Percentiles rank a stretch among this genome's conserved stretches.
phyloP scores from a whole-genome alignment of 108 stramenopile genomes.

The Cyclotella cryptica region DNA sequence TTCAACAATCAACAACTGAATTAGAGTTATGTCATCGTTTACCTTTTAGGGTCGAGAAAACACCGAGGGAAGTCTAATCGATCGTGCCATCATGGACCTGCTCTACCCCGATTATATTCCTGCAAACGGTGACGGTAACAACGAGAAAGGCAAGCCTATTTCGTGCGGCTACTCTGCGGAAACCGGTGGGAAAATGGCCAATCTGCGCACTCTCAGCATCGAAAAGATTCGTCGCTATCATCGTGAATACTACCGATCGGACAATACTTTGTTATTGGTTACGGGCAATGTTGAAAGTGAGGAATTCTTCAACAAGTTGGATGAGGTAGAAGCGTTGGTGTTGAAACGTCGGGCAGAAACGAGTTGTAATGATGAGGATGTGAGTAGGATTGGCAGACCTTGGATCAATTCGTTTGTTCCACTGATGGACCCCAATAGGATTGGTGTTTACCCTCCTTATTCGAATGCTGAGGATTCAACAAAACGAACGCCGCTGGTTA shows the following conservation, averaged over 20 bases:
- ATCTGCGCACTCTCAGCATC: conserved; percentile 37
- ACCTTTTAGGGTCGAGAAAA: conserved; percentile 47
- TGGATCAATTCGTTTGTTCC: conserved; percentile 42
- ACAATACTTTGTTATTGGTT: conserved; percentile 45
- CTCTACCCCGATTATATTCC: conserved; percentile 40
- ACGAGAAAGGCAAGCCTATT: not conserved
- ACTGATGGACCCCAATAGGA: conserved; percentile 24
- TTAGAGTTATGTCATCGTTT: not conserved
- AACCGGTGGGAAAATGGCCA: conserved; percentile 53
- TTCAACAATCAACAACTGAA: too few species aligned
- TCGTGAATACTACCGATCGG: conserved; percentile 48
- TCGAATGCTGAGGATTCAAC: not conserved
- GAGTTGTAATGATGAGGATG: conserved; percentile 2
- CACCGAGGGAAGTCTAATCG: conserved; percentile 45
- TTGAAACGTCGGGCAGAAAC: conserved; percentile 21
- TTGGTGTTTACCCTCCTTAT: conserved; percentile 43
- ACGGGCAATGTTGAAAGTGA: conserved; percentile 45
- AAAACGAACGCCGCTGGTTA: conserved; percentile 18
- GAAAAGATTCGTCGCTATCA: conserved; percentile 52
- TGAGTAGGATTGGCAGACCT: conserved; percentile 35
- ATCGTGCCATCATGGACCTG: conserved; percentile 43
- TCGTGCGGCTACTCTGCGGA: conserved; percentile 51
- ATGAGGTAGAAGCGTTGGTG: conserved; percentile 47
- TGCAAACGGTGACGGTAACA: not conserved
- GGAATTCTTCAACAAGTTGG: conserved; percentile 46